These are phyloP conservation scores for Iberis pinnata DNA, from an alignment of 345 rosid species.

Conservation along the genomic window DNA sequence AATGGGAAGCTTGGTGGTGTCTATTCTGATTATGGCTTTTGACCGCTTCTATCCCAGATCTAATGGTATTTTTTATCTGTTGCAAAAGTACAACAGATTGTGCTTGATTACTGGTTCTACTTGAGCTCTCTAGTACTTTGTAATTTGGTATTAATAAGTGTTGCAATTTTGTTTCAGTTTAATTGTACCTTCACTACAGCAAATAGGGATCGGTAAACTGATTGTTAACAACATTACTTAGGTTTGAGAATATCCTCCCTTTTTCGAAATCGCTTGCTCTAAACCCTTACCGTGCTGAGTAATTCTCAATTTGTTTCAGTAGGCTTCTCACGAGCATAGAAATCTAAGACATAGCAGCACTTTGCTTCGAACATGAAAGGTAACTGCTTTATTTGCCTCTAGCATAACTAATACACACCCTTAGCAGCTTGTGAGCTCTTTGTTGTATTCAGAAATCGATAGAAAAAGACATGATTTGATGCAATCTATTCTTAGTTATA, in stretches of 20 bases:
- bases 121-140: background rate
- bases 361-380: slow-evolving; percentile 76
- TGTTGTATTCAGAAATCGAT: no score
- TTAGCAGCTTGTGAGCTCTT: slow-evolving; percentile 6
- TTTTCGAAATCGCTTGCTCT: background rate
- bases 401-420: background rate
- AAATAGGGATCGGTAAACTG: slow-evolving; percentile 75
- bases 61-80: slow-evolving; percentile 42
- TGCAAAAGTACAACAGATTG: background rate
- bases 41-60: slow-evolving; percentile 79
- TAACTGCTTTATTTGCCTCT: slow-evolving; percentile 17
- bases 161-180: slow-evolving; percentile 37
- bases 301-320: slow-evolving; percentile 14
- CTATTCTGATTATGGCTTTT: slow-evolving; percentile 69
- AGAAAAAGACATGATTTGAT: no score
- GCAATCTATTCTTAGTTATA: no score
- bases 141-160: slow-evolving; percentile 22
- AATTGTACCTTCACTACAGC: slow-evolving; percentile 62
- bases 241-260: slow-evolving; percentile 37
- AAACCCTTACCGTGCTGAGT: background rate
- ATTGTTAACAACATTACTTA: slow-evolving; percentile 59
- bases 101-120: slow-evolving; percentile 7
- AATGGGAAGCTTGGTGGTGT: slow-evolving; percentile 63
- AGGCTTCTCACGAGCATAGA: slow-evolving; percentile 61
- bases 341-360: slow-evolving; percentile 79